Evolutionary conservation across 2,329 filamentous ascomycete genomes (phyloP).

Genomic region (Chaetomium strumarium): DNA sequence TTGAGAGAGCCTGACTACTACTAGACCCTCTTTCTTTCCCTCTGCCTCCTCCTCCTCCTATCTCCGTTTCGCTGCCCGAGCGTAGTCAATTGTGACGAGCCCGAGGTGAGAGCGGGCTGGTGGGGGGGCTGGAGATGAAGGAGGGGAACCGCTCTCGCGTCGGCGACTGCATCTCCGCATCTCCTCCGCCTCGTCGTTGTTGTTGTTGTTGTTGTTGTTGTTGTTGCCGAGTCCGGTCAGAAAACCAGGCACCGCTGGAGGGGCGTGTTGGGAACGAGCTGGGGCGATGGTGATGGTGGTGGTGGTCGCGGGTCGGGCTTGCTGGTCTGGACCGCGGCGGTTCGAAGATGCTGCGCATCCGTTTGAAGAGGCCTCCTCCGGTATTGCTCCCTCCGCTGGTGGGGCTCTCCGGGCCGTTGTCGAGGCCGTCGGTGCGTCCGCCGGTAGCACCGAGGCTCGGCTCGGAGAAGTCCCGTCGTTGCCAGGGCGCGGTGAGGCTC

Average conservation of each 20-base stretch:
- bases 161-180: background rate
- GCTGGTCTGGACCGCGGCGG: constrained; percentile 7
- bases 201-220: background rate
- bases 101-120: constrained; percentile 6
- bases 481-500: constrained; percentile 3
- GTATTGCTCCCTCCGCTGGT: constrained; percentile 8
- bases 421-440: background rate
- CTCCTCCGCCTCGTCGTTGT: too few species aligned
- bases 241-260: background rate
- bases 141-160: background rate
- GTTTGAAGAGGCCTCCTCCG: constrained; percentile 33
- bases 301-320: background rate
- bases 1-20: background rate
- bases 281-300: background rate
- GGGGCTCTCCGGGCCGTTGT: constrained; percentile 1
- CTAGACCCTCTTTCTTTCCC: background rate
- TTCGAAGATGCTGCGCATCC: constrained; percentile 39
- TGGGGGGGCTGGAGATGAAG: background rate
- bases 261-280: background rate
- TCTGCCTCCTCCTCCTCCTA: background rate
- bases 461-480: background rate
- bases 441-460: background rate
- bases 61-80: constrained; percentile 30
- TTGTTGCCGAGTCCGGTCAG: background rate
- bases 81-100: constrained; percentile 33